phyloP scores from a whole-genome alignment of 805 yeast genomes.

The Wickerhamiella parazyma region DNA sequence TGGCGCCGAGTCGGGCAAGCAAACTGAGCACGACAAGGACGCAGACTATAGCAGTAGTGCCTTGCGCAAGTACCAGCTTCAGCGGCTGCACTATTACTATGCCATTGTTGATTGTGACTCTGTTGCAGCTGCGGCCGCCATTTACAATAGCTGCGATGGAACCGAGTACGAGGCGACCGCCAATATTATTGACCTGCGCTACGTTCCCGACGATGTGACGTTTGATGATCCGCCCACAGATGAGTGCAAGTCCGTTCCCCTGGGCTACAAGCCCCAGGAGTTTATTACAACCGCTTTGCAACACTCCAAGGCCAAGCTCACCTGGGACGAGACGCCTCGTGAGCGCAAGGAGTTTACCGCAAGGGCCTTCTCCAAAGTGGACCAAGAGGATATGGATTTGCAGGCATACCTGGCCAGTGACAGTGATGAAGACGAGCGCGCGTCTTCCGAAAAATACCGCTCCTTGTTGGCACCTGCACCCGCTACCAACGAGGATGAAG shows the following conservation, averaged over 20 bases:
- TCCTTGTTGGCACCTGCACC: conserved; percentile 23
- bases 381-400: conserved; percentile 45
- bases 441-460: conserved; percentile 17
- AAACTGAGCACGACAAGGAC: conserved; percentile 62
- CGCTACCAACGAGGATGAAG: conserved; percentile 21
- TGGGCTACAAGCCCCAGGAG: conserved; percentile 57
- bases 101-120: conserved; percentile 81
- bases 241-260: conserved; percentile 55
- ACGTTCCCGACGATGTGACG: conserved; percentile 83
- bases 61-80: conserved; percentile 80
- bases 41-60: conserved; percentile 77
- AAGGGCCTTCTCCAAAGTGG: conserved; percentile 75
- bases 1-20: conserved; percentile 50
- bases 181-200: conserved; percentile 81
- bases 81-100: conserved; percentile 81
- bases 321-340: conserved; percentile 98
- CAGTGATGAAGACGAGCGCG: conserved; percentile 23
- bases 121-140: conserved; percentile 51
- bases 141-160: conserved; percentile 83
- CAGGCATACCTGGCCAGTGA: conserved; percentile 43
- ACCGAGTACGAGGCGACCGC: conserved; percentile 94
- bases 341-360: conserved; percentile 67
- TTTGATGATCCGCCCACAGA: conserved; percentile 73
- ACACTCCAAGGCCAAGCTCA: conserved; percentile 87
- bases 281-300: conserved; percentile 93